phyloP scores from a whole-genome alignment of 306 rosid genomes.

The Gillenia trifoliata region DNA sequence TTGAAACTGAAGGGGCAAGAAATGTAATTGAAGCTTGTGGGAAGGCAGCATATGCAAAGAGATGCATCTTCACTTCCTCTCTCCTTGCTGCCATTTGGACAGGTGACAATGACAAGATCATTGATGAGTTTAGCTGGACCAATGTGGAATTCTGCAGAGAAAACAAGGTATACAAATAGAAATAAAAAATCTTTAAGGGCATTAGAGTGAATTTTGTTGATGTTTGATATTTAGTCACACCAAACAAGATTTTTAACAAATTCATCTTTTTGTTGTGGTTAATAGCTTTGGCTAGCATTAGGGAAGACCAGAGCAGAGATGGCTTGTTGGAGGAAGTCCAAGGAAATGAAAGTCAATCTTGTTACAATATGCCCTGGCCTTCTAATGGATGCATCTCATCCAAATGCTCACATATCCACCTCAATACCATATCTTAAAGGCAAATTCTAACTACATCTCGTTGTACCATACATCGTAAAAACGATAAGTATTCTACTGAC shows the following conservation, averaged over 20 bases:
- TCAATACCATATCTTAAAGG: not conserved
- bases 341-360: conserved; percentile 16
- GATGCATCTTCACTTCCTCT: conserved; percentile 14
- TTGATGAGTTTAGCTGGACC: conserved; percentile 14
- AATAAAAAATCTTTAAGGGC: not conserved
- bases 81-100: conserved; percentile 7
- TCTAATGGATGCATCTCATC: not conserved
- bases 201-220: not conserved
- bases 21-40: conserved; percentile 10
- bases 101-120: conserved; percentile 4
- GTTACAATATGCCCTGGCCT: conserved; percentile 11
- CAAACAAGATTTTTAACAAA: not conserved
- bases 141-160: conserved; percentile 7
- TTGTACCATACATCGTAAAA: not conserved
- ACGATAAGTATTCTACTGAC: not conserved
- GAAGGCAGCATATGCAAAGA: not conserved
- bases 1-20: conserved; percentile 2
- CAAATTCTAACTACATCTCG: not conserved
- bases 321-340: conserved; percentile 10
- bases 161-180: not conserved
- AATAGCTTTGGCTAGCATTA: conserved; percentile 13
- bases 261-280: not conserved
- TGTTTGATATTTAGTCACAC: not conserved
- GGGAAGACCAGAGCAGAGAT: conserved; percentile 17
- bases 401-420: not conserved